Base-by-base conservation (phyloP, 805 yeast genomes). In the Candida nanaspora region DNA sequence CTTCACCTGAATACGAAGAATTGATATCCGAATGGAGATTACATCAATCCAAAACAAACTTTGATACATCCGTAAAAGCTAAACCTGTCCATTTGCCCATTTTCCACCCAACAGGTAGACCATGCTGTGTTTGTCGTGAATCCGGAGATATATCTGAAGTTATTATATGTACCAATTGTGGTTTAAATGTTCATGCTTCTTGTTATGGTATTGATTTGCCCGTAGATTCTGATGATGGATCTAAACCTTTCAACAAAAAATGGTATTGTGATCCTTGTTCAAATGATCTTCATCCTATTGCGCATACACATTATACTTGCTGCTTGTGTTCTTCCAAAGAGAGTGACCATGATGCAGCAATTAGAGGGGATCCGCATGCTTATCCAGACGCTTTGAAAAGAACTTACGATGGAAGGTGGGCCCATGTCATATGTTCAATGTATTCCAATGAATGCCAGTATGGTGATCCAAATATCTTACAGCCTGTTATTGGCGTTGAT, bases 261-360 rank as follows among this genome's bases (percentile, higher is more conserved):
- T 87, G 96, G 96, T 62, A 70, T 21, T 88, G 96, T 62, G 95
- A 86, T 50, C 69, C 79, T 1, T 88, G 96, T 55, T 68, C 78
- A 4, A 86, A 86, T 53, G 82, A 79, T 37, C 56, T 77, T 39
- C 74, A 76, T 45, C 91, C 93, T 0, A 46, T 71, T 2, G 65
- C 68, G 29, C 69, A 79, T 2, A 72, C 80, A 0, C 63, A 71
- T 18, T 81, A 83, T 52, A 59, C 70, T 2, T 87, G 96, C 56
- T 61, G 67, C 14, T 53, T 87, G n/a, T 88, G 96, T 57, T 58
- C 65, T 33, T 69, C 76, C 0, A 67, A 72, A 33, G 83, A 76
- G 36, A 52, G 63, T 16, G 72, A 74, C 47, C 63, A 66, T 45
- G 78, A 69, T 45, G 55, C 66, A 13, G 64, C 72, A 3, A 63